Evolutionary conservation across 2,329 filamentous ascomycete species (phyloP), one percentile per base, ranked within the genome.

Genomic region (Hortaea sp.): DNA sequence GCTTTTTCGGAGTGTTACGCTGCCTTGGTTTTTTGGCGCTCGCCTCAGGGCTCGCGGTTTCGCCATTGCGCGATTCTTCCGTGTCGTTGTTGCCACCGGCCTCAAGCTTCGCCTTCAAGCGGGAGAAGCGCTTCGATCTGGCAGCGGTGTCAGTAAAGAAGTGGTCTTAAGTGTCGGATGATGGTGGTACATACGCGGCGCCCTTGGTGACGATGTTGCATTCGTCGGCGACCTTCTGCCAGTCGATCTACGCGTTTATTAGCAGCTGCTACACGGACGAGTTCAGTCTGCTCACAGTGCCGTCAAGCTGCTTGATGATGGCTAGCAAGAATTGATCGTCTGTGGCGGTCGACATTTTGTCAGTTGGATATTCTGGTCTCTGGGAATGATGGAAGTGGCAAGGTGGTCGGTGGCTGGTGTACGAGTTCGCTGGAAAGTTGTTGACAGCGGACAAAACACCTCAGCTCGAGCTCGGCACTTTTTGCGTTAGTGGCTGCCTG

Each of bases 191-290:
- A 42, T 48, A 49, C 47, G 51, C 46, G 20, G 51, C 51, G 37
- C 45, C 51, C 40, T 48, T 48, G 40, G 47, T 43, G 10, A 40
- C 34, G 30, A 52, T 51, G 11, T 13, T 41, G 30, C 45, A 44
- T 12, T 45, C 49, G 28, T 51, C 49, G n/a, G 51, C 38, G 30
- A 53, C 47, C 10, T 37, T 42, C 45, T 49, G 41, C 49, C 49
- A 53, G 45, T 53, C 44, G 9, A 46, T 43, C 48, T 51, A 30
- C 7, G 12, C 6, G 7, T 5, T 6, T 34, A 31, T 48, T 28
- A 49, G 47, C 29, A 30, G 7, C 10, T 9, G 7, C 20, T 10
- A 13, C 10, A 42, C 9, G 29, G 29, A 12, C 7, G 27, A 29
- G 40, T 11, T 29, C 7, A 28, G 27, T 9, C 20, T 11, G 11